phyloP scores from a whole-genome alignment of 768 basidiomycete genomes.

The Paxillus ammoniavirescens region DNA sequence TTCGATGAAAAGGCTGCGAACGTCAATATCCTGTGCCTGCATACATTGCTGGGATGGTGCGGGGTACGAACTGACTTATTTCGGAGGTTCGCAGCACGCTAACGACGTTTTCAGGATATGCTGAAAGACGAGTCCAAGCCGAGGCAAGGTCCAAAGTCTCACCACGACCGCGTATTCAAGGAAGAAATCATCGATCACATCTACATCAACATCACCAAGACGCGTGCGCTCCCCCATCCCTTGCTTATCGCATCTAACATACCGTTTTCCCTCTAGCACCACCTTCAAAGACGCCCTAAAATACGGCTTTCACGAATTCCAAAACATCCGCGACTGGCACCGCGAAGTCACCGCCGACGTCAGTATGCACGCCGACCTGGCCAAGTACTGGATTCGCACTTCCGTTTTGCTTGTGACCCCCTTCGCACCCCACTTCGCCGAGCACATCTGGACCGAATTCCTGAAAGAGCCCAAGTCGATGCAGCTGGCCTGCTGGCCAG shows the following conservation, averaged over 20 bases:
- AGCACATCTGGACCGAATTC: constrained; percentile 81
- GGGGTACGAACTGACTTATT: constrained; percentile 53
- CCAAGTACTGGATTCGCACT: constrained; percentile 78
- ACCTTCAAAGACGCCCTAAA: constrained; percentile 96
- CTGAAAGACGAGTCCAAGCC: constrained; percentile 66
- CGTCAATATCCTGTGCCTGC: constrained; percentile 89
- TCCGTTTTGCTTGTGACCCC: constrained; percentile 83
- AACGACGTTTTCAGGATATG: constrained; percentile 60
- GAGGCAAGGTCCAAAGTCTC: constrained; percentile 69
- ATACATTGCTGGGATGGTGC: constrained; percentile 90
- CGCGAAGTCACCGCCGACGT: constrained; percentile 85
- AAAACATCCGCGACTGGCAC: constrained; percentile 92
- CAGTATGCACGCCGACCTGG: constrained; percentile 90
- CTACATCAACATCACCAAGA: constrained; percentile 81
- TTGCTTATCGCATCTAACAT: neutral
- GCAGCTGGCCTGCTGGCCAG: constrained; percentile 84
- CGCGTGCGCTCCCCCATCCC: constrained; percentile 53
- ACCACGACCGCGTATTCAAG: constrained; percentile 89
- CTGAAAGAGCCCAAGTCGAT: constrained; percentile 74
- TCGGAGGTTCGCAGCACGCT: neutral
- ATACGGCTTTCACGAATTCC: constrained; percentile 93
- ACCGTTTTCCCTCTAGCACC: constrained; percentile 48
- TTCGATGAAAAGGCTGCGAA: constrained; percentile 99
- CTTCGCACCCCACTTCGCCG: constrained; percentile 91
- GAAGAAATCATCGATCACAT: constrained; percentile 85